Base-by-base conservation (phyloP, 2,329 filamentous ascomycete genomes). In the Keithomyces neogunnii region DNA sequence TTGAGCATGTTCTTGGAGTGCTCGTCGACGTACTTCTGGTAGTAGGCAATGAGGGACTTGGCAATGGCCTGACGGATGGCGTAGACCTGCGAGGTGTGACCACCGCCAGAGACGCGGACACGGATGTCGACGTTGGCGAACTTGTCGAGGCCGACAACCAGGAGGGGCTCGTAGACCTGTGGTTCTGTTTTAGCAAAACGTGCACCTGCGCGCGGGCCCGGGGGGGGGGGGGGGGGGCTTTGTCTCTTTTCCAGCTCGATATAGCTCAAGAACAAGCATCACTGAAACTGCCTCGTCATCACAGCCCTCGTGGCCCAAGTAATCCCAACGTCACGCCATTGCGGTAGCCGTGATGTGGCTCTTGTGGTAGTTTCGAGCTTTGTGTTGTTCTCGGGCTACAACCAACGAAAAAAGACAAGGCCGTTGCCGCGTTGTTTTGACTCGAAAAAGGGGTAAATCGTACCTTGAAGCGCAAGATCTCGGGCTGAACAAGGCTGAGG, bases 21-120 rank as follows among this genome's bases (percentile, higher is more conserved):
- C 88, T 99, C 93, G 73, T 99, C 93, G 77, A 97, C 89, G 80
- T 86, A 99, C 84, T 99, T 96, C 81, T 96, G 92, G 88, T 96
- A 97, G 87, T 96, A 96, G 76, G 90, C 69, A 63, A 72, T 69
- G 54, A 72, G 63, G 55, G 68, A 66, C 85, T 97, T 99, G 80
- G 91, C 85, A 72, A 99, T 97, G 68, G 93, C 92, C 81, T 99
- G 93, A 68, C 93, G 90, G 82, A 97, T 89, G 73, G 93, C 93
- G 78, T 97, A 96, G 77, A 96, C 83, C 77, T 96, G 91, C 56
- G 89, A 95, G 62, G 88, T 91, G 83, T 97, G 92, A 80, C 92
- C 93, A 88, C 93, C 93, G 73, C 93, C 93, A 69, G 84, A 82
- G 69, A 97, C 93, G 70, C 91, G 88, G 73, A 97, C 89, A 65